A percentile compares a stretch with the other conserved stretches of the same genome.
Conservation (phyloP, 2,329 filamentous ascomycete genomes). For the Tolypocladium guangdongense region DNA sequence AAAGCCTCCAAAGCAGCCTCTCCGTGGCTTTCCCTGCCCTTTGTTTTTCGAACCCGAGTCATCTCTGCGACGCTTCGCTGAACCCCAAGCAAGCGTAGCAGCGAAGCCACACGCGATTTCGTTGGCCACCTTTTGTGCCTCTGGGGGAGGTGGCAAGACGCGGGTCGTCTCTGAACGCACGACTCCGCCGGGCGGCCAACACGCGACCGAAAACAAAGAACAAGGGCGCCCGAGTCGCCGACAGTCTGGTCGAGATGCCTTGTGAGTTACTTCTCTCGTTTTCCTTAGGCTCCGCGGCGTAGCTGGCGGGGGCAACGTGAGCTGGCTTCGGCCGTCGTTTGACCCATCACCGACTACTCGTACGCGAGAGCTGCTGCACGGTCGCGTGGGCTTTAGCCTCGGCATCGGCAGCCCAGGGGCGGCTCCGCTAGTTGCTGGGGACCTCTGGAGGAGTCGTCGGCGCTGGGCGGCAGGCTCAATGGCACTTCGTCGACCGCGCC, state of each 20-base stretch:
- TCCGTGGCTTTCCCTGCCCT: neutral
- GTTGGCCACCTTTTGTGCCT: neutral
- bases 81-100: neutral
- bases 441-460: neutral
- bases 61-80: neutral
- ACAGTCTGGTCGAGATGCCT: conserved; percentile 23
- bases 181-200: conserved; percentile 1
- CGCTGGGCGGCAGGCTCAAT: neutral
- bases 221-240: conserved; percentile 12
- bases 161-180: conserved; percentile 4
- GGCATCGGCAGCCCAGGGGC: neutral
- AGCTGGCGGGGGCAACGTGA: neutral
- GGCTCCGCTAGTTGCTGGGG: neutral
- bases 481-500: neutral
- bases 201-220: conserved; percentile 8
- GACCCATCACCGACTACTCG: neutral
- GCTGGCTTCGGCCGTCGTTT: neutral
- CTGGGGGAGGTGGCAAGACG: conserved; percentile 1
- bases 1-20: neutral
- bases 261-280: conserved; percentile 21
- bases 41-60: neutral
- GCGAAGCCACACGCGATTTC: neutral
- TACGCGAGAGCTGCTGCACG: neutral
- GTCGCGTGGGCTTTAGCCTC: neutral
- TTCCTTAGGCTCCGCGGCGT: neutral